phyloP scores from a whole-genome alignment of 1,284 basidiomycete species.

The Cutaneotrichosporon cutaneum region DNA sequence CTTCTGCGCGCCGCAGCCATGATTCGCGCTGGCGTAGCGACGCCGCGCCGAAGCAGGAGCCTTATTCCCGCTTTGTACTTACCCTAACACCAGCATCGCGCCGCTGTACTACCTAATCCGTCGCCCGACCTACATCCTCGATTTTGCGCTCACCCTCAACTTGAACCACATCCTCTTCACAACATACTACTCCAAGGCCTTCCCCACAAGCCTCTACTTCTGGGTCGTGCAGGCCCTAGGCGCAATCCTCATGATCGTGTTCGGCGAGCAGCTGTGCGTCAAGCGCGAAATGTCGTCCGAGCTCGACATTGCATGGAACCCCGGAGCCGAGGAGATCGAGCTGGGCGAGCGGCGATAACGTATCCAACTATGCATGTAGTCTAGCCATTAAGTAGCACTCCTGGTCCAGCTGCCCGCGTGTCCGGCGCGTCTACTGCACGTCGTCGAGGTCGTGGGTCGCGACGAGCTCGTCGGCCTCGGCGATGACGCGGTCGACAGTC shows the following conservation, averaged over 20 bases:
- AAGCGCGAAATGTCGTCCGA: constrained; percentile 88
- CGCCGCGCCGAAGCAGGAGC: too few relatives aligned
- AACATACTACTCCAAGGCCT: constrained; percentile 80
- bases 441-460: constrained; percentile 30
- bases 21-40: too few relatives aligned
- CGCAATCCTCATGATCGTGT: constrained; percentile 69
- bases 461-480: constrained; percentile 76
- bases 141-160: constrained; percentile 85
- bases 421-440: constrained; percentile 17
- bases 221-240: constrained; percentile 76
- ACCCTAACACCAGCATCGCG: constrained; percentile 64
- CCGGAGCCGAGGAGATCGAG: constrained; percentile 34
- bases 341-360: constrained; percentile 25
- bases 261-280: constrained; percentile 88
- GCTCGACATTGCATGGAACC: constrained; percentile 57
- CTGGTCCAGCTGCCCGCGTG: too few relatives aligned
- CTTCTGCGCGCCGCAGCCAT: too few relatives aligned
- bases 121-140: constrained; percentile 87
- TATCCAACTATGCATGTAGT: neutral
- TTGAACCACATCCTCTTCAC: constrained; percentile 89
- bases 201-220: constrained; percentile 87
- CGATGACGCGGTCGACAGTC: constrained; percentile 75
- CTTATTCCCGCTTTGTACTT: too few relatives aligned
- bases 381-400: neutral
- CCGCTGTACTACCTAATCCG: constrained; percentile 84